Evolutionary conservation across 495 filamentous ascomycete genomes (phyloP).

Genomic region (Aspergillus hancockii): DNA sequence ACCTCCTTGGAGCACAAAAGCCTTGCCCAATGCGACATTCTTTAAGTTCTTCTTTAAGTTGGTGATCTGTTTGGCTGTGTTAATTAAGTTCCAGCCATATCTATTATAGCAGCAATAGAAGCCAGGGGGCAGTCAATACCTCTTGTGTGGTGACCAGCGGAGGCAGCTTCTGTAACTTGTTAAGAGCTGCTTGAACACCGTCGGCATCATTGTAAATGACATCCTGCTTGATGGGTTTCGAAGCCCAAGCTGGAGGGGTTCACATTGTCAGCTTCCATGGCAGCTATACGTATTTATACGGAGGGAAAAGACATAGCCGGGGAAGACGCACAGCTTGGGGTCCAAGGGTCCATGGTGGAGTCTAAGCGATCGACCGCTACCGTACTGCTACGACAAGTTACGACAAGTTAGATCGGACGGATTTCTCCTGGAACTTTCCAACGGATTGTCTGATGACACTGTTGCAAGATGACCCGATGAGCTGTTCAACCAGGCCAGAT

Average conservation of each 20-base stretch:
- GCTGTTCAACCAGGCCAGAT: neutral
- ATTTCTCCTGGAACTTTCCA: neutral
- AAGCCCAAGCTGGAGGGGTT: slow-evolving; percentile 67
- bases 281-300: neutral
- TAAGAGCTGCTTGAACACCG: slow-evolving; percentile 62
- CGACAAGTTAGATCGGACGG: neutral
- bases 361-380: slow-evolving; percentile 9
- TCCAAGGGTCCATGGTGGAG: slow-evolving; percentile 34
- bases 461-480: no score
- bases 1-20: slow-evolving; percentile 91
- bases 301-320: slow-evolving; percentile 9
- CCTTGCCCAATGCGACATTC: slow-evolving; percentile 88
- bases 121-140: slow-evolving; percentile 27
- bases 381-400: neutral
- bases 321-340: slow-evolving; percentile 29
- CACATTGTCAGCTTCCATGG: neutral
- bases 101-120: neutral
- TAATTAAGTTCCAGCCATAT: neutral
- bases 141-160: slow-evolving; percentile 87
- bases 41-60: slow-evolving; percentile 73
- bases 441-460: no score
- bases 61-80: slow-evolving; percentile 55
- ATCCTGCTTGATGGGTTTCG: slow-evolving; percentile 89
- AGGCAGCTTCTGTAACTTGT: slow-evolving; percentile 75
- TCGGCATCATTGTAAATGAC: slow-evolving; percentile 73